Conservation (phyloP, 2,329 filamentous ascomycete genomes). For the Sporothrix brasiliensis region DNA sequence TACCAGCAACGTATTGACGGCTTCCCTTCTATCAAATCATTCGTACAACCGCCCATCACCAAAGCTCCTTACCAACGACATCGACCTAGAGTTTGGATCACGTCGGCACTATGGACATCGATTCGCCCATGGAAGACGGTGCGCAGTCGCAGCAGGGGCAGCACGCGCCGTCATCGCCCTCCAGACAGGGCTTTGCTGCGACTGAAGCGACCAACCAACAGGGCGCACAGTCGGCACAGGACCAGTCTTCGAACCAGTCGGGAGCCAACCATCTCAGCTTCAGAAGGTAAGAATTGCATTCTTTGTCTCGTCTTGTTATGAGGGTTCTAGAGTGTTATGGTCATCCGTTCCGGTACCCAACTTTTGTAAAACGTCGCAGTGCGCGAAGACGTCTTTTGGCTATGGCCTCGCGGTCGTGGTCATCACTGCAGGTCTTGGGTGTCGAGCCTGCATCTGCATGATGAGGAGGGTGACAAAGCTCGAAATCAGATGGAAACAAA, state of each 20-base stretch:
- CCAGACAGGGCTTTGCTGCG: not conserved
- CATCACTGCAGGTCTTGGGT: not conserved
- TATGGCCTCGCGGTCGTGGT: not conserved
- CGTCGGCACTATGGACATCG: conserved; percentile 27
- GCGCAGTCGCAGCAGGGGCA: conserved; percentile 43
- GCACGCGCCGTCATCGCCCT: not conserved
- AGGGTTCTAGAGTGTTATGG: not conserved
- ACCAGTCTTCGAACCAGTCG: not conserved
- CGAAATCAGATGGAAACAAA: not conserved
- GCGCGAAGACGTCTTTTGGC: not conserved
- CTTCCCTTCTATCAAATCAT: not conserved
- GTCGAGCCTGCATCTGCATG: not conserved
- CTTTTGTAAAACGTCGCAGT: not conserved
- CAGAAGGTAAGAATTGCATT: conserved; percentile 26
- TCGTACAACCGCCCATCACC: not conserved
- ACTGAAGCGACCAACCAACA: not conserved
- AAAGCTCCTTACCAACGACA: not conserved
- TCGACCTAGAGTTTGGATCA: not conserved
- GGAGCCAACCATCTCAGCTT: conserved; percentile 30
- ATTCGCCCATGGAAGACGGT: conserved; percentile 43
- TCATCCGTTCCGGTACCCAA: not conserved
- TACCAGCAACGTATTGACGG: not conserved
- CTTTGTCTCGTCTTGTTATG: not conserved
- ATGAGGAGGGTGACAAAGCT: not conserved
- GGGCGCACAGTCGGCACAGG: conserved; percentile 14